These are phyloP conservation scores for Dictyostelium citrinum DNA, from an alignment of 78 protist species.

Conservation along the genomic window DNA sequence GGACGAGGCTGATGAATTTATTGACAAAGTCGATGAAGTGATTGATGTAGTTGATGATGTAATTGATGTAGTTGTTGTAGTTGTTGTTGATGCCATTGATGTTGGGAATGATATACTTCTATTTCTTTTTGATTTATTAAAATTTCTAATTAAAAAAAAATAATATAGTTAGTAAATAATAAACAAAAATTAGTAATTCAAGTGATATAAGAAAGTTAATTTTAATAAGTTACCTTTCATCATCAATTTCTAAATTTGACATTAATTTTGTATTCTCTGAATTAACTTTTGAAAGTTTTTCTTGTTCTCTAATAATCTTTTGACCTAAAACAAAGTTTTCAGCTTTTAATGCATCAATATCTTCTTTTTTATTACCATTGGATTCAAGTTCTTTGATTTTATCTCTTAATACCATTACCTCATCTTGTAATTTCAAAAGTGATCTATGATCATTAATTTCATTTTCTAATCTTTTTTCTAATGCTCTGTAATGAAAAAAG, in stretches of 20 bases:
- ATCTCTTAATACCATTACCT: conserved; percentile 29
- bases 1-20: background rate
- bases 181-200: no score
- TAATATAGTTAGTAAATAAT: background rate
- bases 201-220: background rate
- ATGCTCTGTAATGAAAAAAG: no score
- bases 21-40: conserved; percentile 3
- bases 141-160: conserved; percentile 13
- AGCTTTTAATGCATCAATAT: conserved; percentile 24
- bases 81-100: background rate
- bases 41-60: background rate
- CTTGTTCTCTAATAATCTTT: conserved; percentile 72
- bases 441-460: conserved; percentile 64
- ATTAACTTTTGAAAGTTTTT: conserved; percentile 25
- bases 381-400: conserved; percentile 65
- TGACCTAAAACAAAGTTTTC: conserved; percentile 63
- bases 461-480: conserved; percentile 68
- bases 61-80: background rate
- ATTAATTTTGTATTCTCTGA: conserved; percentile 42
- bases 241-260: conserved; percentile 65
- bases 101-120: conserved; percentile 67
- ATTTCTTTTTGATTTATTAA: conserved; percentile 67
- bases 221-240: conserved; percentile 35
- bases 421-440: conserved; percentile 48
- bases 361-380: conserved; percentile 36